Conservation (phyloP, 345 rosid species). For the Syzygium aromaticum region DNA sequence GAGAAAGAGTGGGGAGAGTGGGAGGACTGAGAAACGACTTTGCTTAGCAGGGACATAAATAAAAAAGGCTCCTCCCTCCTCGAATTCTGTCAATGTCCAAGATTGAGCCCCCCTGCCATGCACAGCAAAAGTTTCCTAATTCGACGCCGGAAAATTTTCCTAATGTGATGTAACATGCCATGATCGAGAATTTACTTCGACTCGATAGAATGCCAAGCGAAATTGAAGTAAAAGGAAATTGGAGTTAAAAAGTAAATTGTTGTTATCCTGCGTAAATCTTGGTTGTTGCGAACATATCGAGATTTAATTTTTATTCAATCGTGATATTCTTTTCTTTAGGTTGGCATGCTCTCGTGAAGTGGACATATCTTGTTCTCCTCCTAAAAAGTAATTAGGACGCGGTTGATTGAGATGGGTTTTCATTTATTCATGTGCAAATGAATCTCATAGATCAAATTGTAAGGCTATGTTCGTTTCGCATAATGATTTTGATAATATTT, state of each 20-base stretch:
- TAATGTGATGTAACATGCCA: too few species aligned
- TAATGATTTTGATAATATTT: too few species aligned
- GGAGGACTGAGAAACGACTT: background rate
- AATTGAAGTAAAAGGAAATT: too few species aligned
- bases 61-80: background rate
- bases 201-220: too few species aligned
- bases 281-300: background rate
- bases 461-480: too few species aligned
- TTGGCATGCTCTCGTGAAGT: background rate
- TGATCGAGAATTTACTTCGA: too few species aligned
- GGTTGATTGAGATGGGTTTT: background rate
- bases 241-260: background rate
- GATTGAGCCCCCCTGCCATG: background rate
- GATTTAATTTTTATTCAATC: background rate
- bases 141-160: background rate
- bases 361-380: background rate
- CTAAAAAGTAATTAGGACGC: background rate
- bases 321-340: background rate
- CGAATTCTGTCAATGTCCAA: background rate
- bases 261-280: background rate
- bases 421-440: background rate
- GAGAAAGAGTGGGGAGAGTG: background rate
- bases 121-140: background rate
- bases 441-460: background rate
- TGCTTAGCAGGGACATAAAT: background rate